Evolutionary conservation across 1,284 basidiomycete genomes (phyloP), one percentile per base, ranked within the genome.

Genomic region (Cutaneotrichosporon dermatis): DNA sequence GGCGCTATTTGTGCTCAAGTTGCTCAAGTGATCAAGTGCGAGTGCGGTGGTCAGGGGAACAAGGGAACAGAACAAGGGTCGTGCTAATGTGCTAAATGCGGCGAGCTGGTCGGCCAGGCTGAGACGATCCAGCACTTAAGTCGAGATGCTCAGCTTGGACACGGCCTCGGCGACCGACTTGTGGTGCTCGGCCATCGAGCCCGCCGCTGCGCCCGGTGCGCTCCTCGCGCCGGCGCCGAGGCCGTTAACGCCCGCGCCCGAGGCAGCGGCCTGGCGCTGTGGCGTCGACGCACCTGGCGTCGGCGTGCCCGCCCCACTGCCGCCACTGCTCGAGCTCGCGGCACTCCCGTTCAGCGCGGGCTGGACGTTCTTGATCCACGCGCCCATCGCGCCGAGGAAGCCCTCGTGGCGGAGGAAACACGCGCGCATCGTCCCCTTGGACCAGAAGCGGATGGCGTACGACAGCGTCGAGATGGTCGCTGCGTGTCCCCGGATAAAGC

Each of bases 361-460:
- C 49, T 75, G 85, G 62, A 97, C 90, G 74, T 94, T 95, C 81
- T 92, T 92, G 74, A 97, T 88, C 93, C 93, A 97, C 56, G 93
- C 94, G 16, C 93, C 93, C 65, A 95, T 89, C 16, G 90, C 82
- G 46, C 92, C 92, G 84, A 99, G 79, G 82, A 98, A 99, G 4
- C 96, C 96, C 81, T 99, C 96, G 73, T 99, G 96, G 63, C 96
- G 86, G 58, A 99, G 82, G 82, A 99, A 99, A 69, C 96, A 84
- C 46, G 96, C 96, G 40, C 92, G 86, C 79, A 98, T 99, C 35
- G 88, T 94, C 1, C 96, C 96, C 78, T 96, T 95, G 73, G 92
- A 96, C 96, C 96, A 99, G 82, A 99, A 99, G 42, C 96, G 88
- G 76, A 99, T 99, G 49, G 96, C 96, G 79, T 99, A 99, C 34